Evolutionary conservation across 192 early-diverging fungal genomes (phyloP).

Genomic region (Kappamyces sp.): DNA sequence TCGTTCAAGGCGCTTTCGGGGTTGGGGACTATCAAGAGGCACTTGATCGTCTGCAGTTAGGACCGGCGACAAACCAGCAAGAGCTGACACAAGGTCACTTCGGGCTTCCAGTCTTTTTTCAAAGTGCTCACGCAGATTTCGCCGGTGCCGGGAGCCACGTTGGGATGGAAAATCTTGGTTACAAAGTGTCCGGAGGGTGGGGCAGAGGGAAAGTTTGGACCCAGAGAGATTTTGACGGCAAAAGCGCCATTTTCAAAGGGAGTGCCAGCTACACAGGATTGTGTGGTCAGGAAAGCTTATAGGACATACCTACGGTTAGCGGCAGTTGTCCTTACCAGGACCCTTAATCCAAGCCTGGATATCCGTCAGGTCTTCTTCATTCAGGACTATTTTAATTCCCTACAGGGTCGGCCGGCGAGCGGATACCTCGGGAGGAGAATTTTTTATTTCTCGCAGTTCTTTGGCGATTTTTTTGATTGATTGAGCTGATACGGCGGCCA

Average conservation of each 20-base stretch:
- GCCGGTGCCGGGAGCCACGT: conserved; percentile 70
- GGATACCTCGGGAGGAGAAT: conserved; percentile 58
- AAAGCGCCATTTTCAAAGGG: conserved; percentile 82
- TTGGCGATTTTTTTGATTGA: conserved; percentile 3
- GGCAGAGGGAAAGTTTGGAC: conserved; percentile 67
- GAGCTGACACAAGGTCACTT: conserved; percentile 76
- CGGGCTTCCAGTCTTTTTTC: conserved; percentile 93
- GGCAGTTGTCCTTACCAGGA: conserved; percentile 45
- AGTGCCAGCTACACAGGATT: conserved; percentile 43
- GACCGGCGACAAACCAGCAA: conserved; percentile 56
- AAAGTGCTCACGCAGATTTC: conserved; percentile 95
- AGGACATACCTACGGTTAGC: conserved; percentile 22
- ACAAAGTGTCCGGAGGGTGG: conserved; percentile 82
- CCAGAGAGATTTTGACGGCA: conserved; percentile 62
- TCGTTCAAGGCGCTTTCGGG: conserved; percentile 94
- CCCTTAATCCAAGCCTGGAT: conserved; percentile 82
- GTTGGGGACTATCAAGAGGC: conserved; percentile 89
- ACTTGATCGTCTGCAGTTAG: conserved; percentile 78
- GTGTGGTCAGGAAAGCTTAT: not conserved
- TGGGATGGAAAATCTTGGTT: conserved; percentile 97
- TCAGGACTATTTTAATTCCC: conserved; percentile 68
- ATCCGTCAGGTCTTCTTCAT: conserved; percentile 68
- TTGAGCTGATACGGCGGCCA: not conserved
- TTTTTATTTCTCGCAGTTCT: conserved; percentile 52
- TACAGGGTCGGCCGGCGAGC: too few species aligned